Evolutionary conservation across 805 yeast genomes (phyloP).

Genomic region (Barnettozyma wickerhamii): DNA sequence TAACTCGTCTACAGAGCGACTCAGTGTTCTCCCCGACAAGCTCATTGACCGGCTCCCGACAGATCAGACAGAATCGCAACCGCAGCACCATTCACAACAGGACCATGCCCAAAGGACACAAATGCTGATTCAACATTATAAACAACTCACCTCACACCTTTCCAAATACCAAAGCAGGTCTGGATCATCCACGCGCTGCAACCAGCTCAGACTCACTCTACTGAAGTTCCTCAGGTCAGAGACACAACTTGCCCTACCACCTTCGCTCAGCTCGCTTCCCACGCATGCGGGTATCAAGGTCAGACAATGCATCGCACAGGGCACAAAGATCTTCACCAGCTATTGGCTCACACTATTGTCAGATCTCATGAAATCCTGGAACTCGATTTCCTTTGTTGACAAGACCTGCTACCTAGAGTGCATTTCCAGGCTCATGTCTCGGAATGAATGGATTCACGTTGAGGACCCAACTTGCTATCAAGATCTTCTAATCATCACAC

Average conservation of each 20-base stretch:
- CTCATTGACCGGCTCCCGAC: not conserved
- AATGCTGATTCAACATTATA: not conserved
- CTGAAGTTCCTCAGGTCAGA: conserved; percentile 14
- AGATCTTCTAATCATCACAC: conserved; percentile 8
- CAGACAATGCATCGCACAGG: not conserved
- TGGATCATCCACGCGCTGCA: conserved; percentile 6
- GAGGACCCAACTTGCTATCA: conserved; percentile 6
- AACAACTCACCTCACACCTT: conserved; percentile 2
- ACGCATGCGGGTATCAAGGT: not conserved
- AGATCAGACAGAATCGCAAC: not conserved
- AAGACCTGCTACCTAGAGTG: conserved; percentile 30
- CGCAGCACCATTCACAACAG: conserved; percentile 1
- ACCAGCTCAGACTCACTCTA: conserved; percentile 12
- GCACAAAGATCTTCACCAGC: conserved; percentile 1
- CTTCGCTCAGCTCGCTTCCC: not conserved
- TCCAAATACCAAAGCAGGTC: conserved; percentile 10
- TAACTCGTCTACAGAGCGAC: conserved; percentile 5
- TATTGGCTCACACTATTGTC: conserved; percentile 12
- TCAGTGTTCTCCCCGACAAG: conserved; percentile 3
- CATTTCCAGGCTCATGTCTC: conserved; percentile 28
- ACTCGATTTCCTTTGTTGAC: conserved; percentile 11
- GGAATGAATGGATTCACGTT: conserved; percentile 23
- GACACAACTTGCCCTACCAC: conserved; percentile 4
- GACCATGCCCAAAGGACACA: conserved; percentile 1
- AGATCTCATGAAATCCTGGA: conserved; percentile 10